These are phyloP conservation scores for Candida ulmi DNA, from an alignment of 805 yeast genomes.

Conservation along the genomic window DNA sequence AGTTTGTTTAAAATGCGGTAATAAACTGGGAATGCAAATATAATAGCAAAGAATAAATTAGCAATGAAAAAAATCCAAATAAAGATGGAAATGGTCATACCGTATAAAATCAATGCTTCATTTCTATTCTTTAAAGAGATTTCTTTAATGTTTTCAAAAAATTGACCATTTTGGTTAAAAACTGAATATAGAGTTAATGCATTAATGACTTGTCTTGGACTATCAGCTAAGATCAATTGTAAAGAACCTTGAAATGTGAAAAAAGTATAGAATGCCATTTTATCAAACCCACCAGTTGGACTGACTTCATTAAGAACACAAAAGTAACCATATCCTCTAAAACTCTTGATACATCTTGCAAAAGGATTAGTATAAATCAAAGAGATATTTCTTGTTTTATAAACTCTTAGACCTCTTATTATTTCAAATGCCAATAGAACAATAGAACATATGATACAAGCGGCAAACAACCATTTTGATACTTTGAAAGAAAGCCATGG, in stretches of 20 bases:
- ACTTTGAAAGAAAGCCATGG: slow-evolving; percentile 46
- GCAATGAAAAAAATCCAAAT: slow-evolving; percentile 69
- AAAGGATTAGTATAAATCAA: slow-evolving; percentile 62
- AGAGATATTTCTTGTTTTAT: slow-evolving; percentile 58
- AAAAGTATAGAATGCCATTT: slow-evolving; percentile 60
- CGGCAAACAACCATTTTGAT: slow-evolving; percentile 69
- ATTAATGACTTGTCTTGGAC: slow-evolving; percentile 84
- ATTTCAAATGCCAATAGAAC: slow-evolving; percentile 51
- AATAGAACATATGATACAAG: slow-evolving; percentile 72
- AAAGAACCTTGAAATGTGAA: slow-evolving; percentile 60
- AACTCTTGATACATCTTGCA: slow-evolving; percentile 52
- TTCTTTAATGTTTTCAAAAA: slow-evolving; percentile 37
- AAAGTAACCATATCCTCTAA: slow-evolving; percentile 56
- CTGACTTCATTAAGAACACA: slow-evolving; percentile 71
- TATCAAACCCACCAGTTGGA: slow-evolving; percentile 58
- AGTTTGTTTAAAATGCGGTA: slow-evolving; percentile 34
- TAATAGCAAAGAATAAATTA: slow-evolving; percentile 47
- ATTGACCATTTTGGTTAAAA: slow-evolving; percentile 27
- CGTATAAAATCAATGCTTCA: slow-evolving; percentile 67
- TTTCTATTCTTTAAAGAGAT: slow-evolving; percentile 57
- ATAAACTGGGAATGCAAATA: slow-evolving; percentile 46
- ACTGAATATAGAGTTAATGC: slow-evolving; percentile 63
- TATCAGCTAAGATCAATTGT: slow-evolving; percentile 65
- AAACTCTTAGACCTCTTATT: slow-evolving; percentile 52
- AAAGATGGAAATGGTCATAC: slow-evolving; percentile 69